Percentiles rank a stretch among this genome's conserved stretches.
Evolutionary conservation across 345 rosid species (phyloP).

Genomic region (Camelina neglecta): DNA sequence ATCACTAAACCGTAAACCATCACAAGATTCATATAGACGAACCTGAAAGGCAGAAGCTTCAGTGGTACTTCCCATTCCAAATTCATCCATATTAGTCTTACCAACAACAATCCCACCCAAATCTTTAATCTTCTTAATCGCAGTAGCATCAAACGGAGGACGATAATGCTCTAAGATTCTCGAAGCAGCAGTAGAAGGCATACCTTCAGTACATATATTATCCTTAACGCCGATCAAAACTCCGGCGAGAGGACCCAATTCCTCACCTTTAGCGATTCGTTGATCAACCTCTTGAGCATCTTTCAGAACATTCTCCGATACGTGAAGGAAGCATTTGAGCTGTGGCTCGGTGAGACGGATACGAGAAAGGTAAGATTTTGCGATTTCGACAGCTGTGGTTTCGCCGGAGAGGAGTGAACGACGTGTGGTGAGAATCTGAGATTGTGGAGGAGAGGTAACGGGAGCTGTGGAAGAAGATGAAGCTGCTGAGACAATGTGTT

Average conservation of each 20-base stretch:
- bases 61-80: constrained; percentile 94
- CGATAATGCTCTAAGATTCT: constrained; percentile 69
- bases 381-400: constrained; percentile 64
- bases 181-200: constrained; percentile 92
- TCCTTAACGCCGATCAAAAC: constrained; percentile 83
- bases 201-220: constrained; percentile 80
- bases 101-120: constrained; percentile 81
- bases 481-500: constrained; percentile 35
- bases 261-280: constrained; percentile 57
- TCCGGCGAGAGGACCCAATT: constrained; percentile 79
- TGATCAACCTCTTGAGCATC: constrained; percentile 64
- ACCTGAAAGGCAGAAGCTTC: constrained; percentile 92
- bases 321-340: constrained; percentile 76
- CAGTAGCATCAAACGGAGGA: constrained; percentile 86
- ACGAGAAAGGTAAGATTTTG: constrained; percentile 73
- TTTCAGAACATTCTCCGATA: constrained; percentile 56
- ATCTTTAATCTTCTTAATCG: constrained; percentile 66
- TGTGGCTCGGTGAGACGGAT: constrained; percentile 73
- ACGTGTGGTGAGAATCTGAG: constrained; percentile 76
- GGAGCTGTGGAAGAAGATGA: not conserved
- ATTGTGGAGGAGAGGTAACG: constrained; percentile 48
- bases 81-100: constrained; percentile 92
- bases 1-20: not conserved
- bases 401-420: constrained; percentile 75
- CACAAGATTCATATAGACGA: constrained; percentile 3